A percentile compares a stretch with the other conserved stretches of the same genome.
Evolutionary conservation across 1,284 basidiomycete species (phyloP).

Genomic region (Leccinum cinnamomeum): DNA sequence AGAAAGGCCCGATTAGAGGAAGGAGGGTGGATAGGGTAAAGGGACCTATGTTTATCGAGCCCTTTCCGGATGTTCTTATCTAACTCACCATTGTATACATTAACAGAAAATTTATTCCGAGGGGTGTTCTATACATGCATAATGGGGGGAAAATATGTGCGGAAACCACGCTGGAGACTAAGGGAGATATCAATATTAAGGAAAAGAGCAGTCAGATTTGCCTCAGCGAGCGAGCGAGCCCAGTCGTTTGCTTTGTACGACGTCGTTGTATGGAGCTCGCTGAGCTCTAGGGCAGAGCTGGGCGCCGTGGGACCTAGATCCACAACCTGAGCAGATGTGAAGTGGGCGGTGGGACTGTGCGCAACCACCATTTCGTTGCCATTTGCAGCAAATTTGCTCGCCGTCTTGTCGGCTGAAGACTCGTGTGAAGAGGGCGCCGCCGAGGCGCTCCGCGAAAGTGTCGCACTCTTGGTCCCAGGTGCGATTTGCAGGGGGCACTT

Average conservation of each 20-base stretch:
- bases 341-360: background rate
- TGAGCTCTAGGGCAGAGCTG: conserved; percentile 30
- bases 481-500: no score
- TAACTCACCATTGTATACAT: no score
- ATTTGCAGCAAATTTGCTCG: conserved; percentile 2
- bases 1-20: no score
- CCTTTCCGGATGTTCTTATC: no score
- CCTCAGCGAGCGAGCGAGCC: conserved; percentile 2
- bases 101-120: no score
- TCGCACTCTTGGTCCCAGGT: conserved; percentile 5
- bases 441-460: background rate
- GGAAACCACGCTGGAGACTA: no score
- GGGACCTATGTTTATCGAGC: no score
- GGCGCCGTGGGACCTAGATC: conserved; percentile 23
- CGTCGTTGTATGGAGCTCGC: conserved; percentile 16
- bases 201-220: no score
- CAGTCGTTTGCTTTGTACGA: conserved; percentile 31
- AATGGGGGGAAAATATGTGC: no score
- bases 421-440: background rate
- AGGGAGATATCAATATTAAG: no score
- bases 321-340: conserved; percentile 31
- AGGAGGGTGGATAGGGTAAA: no score
- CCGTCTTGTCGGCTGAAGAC: background rate
- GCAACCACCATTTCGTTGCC: conserved; percentile 3
- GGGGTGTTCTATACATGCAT: no score